Base-by-base conservation (phyloP, 495 filamentous ascomycete genomes). In the Tuber indicum region DNA sequence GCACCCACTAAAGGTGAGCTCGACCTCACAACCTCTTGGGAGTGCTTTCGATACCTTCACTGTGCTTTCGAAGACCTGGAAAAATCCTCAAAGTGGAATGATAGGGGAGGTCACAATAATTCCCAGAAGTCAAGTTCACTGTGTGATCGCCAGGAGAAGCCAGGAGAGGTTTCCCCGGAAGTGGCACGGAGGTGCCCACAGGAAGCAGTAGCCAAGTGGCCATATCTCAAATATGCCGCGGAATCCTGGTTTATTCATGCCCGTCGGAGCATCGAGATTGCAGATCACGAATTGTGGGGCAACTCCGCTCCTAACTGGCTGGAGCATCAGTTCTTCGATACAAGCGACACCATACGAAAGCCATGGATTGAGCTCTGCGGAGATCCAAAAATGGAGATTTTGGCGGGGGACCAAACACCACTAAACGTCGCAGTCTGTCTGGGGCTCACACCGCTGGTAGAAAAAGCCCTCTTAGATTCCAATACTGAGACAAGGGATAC, bases 61-160 rank as follows among this genome's bases (percentile, higher is more conserved):
- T n/a, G 3, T 32, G 52, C n/a, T 12, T 16, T 62, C 4, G n/a
- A 0, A 16, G 52, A 32, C 10, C 52, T 3, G 21, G 21, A 16
- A 12, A 16, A 14, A 32, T 14, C 6, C 12, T 0, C 2, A 1
- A 0, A 12, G 9, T 0, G 3, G 14, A 6, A 32, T 32, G 10
- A 0, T 3, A 62, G 2, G 3, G n/a, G n/a, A 32, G 0, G 1
- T 16, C 3, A 14, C 1, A 0, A 0, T 26, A 12, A 10, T 0
- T 26, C 3, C n/a, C 10, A 0, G 3, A 3, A 16, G 12, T 62
- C 52, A 16, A 3, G 3, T 14, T 32, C 12, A 3, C 5, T 2
- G 0, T 10, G 3, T 3, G n/a, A 6, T 32, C 3, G 12, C 52
- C 12, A 0, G 3, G 10, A 6, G 26, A 3, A 6, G 12, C 9